A percentile compares a stretch with the other conserved stretches of the same genome.
Conservation (phyloP, 2,329 filamentous ascomycete genomes). For the Ramularia endophylla region DNA sequence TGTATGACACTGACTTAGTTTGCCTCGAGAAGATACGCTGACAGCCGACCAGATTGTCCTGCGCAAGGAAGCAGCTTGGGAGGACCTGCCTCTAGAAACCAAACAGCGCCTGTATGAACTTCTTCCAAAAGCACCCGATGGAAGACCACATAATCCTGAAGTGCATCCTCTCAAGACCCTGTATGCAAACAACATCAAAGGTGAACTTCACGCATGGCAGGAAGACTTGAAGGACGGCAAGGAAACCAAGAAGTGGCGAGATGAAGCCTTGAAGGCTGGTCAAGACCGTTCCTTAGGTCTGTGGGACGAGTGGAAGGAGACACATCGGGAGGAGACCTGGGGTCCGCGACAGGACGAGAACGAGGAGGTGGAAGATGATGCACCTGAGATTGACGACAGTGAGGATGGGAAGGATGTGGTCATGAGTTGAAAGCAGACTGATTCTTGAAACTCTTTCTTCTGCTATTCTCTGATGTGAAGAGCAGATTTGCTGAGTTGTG, state of each 20-base stretch:
- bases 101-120: slow-evolving; percentile 24
- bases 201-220: slow-evolving; percentile 50
- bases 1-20: slow-evolving; percentile 19
- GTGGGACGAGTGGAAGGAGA: slow-evolving; percentile 52
- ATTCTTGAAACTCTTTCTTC: neutral
- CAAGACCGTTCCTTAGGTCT: slow-evolving; percentile 47
- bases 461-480: no score
- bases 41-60: slow-evolving; percentile 24
- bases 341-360: slow-evolving; percentile 29
- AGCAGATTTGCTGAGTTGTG: no score
- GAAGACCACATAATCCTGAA: slow-evolving; percentile 33
- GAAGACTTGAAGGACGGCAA: slow-evolving; percentile 50
- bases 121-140: slow-evolving; percentile 23
- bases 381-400: slow-evolving; percentile 2
- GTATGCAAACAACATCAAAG: slow-evolving; percentile 46
- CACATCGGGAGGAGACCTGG: slow-evolving; percentile 52
- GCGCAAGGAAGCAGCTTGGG: slow-evolving; percentile 26
- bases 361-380: slow-evolving; percentile 3
- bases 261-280: slow-evolving; percentile 49
- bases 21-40: no score
- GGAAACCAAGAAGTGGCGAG: slow-evolving; percentile 53
- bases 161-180: slow-evolving; percentile 35
- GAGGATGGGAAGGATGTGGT: neutral
- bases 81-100: slow-evolving; percentile 17
- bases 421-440: neutral